These are phyloP conservation scores for Ganoderma meredithae DNA, from an alignment of 1,284 basidiomycete genomes.

Conservation along the genomic window DNA sequence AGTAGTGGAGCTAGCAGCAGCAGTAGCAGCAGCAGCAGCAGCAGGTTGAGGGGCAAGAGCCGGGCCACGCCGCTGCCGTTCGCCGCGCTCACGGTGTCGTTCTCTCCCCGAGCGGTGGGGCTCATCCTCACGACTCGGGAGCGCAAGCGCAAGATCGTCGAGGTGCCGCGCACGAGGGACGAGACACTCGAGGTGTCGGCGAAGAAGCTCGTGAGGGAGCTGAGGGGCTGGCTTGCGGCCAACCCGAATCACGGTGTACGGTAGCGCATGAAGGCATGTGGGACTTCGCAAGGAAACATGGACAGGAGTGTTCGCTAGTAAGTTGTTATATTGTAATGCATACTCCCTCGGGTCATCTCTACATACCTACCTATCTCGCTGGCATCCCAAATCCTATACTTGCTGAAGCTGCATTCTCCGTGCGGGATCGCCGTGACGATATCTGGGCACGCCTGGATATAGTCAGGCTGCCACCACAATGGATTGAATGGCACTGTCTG, in stretches of 20 bases:
- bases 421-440: too few relatives aligned
- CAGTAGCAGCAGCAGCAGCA: neutral
- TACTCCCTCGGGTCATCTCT: neutral
- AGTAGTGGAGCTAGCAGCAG: too few relatives aligned
- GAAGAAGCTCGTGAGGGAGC: constrained; percentile 53
- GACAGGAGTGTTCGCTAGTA: neutral
- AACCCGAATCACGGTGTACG: constrained; percentile 22
- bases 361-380: neutral
- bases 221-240: constrained; percentile 39
- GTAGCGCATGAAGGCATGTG: neutral
- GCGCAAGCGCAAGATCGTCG: constrained; percentile 62
- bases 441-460: too few relatives aligned
- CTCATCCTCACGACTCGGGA: constrained; percentile 53
- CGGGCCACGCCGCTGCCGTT: constrained; percentile 55
- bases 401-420: neutral
- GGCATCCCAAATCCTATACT: neutral
- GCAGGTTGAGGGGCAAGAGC: constrained; percentile 23
- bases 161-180: constrained; percentile 57
- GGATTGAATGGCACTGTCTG: too few relatives aligned
- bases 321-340: neutral
- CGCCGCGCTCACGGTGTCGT: constrained; percentile 58
- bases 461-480: too few relatives aligned
- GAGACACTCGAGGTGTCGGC: constrained; percentile 69
- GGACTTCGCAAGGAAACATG: neutral
- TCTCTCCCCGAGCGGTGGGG: constrained; percentile 64